These are phyloP conservation scores for Annulohypoxylon moriforme DNA, from an alignment of 495 filamentous ascomycete genomes.

Conservation along the genomic window DNA sequence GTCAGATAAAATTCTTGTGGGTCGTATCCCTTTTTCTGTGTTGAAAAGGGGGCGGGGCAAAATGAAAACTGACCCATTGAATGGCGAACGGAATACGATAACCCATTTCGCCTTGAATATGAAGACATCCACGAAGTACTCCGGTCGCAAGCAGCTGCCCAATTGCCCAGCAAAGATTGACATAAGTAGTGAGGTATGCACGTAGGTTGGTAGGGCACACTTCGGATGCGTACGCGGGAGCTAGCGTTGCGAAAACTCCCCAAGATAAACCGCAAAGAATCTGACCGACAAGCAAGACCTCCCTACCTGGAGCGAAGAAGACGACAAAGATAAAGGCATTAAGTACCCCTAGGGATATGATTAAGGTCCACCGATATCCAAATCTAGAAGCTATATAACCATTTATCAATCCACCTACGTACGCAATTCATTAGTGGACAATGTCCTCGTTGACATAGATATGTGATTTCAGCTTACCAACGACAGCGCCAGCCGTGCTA, in stretches of 20 bases:
- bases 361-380: constrained; percentile 59
- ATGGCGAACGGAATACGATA: constrained; percentile 73
- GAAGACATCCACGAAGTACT: constrained; percentile 63
- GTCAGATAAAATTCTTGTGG: neutral
- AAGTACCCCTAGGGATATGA: constrained; percentile 56
- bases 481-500: constrained; percentile 44
- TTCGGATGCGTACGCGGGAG: constrained; percentile 65
- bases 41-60: neutral
- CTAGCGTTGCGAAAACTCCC: constrained; percentile 65
- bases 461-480: constrained; percentile 33
- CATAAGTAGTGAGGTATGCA: constrained; percentile 73
- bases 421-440: neutral
- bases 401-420: constrained; percentile 53
- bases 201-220: constrained; percentile 71
- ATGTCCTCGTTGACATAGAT: neutral
- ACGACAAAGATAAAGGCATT: constrained; percentile 63
- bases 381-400: constrained; percentile 60
- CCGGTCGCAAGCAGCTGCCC: constrained; percentile 74
- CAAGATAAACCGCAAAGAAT: constrained; percentile 75
- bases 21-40: too few relatives aligned
- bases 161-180: constrained; percentile 77
- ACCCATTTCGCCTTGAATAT: constrained; percentile 73
- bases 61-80: constrained; percentile 57
- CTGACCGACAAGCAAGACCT: constrained; percentile 69
- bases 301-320: constrained; percentile 69